These are phyloP conservation scores for Arabidopsis arenosa DNA, from an alignment of 345 rosid species.

Conservation along the genomic window DNA sequence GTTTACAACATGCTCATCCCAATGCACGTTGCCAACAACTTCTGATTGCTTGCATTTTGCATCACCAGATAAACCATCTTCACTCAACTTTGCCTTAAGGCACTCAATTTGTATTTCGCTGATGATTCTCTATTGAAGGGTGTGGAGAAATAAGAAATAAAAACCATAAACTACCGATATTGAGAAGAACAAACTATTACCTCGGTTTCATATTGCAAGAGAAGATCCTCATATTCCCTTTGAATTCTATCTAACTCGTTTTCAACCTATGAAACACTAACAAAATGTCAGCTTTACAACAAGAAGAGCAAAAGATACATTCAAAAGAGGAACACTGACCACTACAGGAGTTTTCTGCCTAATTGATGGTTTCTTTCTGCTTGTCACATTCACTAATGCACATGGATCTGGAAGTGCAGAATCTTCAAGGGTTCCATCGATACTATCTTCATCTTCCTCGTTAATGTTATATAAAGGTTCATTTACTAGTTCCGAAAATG, in stretches of 20 bases:
- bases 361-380: slow-evolving; percentile 67
- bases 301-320: slow-evolving; percentile 33
- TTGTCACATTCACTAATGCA: slow-evolving; percentile 76
- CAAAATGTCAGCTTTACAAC: slow-evolving; percentile 41
- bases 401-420: slow-evolving; percentile 72
- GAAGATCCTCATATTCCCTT: slow-evolving; percentile 71
- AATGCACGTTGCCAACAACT: slow-evolving; percentile 33
- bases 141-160: slow-evolving; percentile 24
- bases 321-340: slow-evolving; percentile 60
- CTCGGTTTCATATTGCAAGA: slow-evolving; percentile 68
- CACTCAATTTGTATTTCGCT: slow-evolving; percentile 69
- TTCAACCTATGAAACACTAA: slow-evolving; percentile 57
- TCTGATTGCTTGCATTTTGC: slow-evolving; percentile 39
- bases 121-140: slow-evolving; percentile 57
- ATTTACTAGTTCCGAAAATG: slow-evolving; percentile 68
- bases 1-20: slow-evolving; percentile 49
- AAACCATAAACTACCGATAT: slow-evolving; percentile 7
- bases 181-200: slow-evolving; percentile 47
- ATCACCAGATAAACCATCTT: slow-evolving; percentile 42
- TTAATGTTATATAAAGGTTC: slow-evolving; percentile 47
- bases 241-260: slow-evolving; percentile 53
- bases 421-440: slow-evolving; percentile 47
- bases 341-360: slow-evolving; percentile 57
- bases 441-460: slow-evolving; percentile 51
- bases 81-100: slow-evolving; percentile 61